Evolutionary conservation across 352 stramenopile genomes (phyloP).

Genomic region (Pythium inflatum): DNA sequence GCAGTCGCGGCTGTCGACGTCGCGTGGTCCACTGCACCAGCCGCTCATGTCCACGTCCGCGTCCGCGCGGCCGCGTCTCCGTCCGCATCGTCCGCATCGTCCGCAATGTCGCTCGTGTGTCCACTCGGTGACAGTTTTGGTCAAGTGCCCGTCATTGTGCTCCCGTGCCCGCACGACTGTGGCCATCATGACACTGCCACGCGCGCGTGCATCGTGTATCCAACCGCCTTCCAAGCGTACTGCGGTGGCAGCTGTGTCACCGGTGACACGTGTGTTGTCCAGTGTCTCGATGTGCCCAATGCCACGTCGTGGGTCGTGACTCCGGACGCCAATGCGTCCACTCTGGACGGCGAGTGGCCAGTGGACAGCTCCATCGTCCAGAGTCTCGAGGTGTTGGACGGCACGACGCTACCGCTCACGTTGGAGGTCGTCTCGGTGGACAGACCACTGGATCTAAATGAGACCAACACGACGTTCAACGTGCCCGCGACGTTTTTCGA

Average conservation of each 20-base stretch:
- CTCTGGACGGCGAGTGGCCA: neutral
- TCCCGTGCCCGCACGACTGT: slow-evolving; percentile 10
- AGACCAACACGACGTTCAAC: no score
- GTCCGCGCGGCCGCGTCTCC: neutral
- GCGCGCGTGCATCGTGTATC: slow-evolving; percentile 9
- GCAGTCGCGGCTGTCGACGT: neutral
- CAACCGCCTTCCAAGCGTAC: neutral
- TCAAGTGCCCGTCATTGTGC: neutral
- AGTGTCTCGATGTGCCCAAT: neutral
- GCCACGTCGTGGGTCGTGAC: neutral
- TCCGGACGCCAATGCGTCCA: neutral
- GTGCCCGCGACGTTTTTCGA: slow-evolving; percentile 8
- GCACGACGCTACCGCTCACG: neutral
- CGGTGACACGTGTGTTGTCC: slow-evolving; percentile 2
- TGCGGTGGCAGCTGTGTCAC: neutral
- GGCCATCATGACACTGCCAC: neutral
- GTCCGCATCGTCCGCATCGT: neutral
- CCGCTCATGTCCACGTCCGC: neutral
- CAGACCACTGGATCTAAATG: no score
- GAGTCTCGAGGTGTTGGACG: neutral
- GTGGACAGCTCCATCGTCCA: neutral
- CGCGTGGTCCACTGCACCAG: neutral
- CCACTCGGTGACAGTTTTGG: slow-evolving; percentile 1
- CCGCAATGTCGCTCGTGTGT: slow-evolving; percentile 9
- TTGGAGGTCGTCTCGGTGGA: neutral